Conservation (phyloP, 2,329 filamentous ascomycete species). For the Knufia fluminis region DNA sequence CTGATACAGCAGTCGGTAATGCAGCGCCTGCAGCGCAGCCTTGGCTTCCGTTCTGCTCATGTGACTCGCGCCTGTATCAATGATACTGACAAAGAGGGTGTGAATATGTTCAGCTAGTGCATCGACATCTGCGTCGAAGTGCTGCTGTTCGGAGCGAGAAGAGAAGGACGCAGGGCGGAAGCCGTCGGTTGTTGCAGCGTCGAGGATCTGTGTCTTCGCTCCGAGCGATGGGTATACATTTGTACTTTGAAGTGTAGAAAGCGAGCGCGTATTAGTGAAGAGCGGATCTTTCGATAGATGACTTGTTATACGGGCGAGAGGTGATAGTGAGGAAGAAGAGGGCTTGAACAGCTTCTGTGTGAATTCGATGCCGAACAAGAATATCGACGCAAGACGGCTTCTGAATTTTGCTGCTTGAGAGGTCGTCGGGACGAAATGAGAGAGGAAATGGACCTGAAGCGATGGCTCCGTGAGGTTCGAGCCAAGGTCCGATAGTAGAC, state of each 20-base stretch:
- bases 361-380: constrained; percentile 17
- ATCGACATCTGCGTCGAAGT: constrained; percentile 68
- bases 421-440: constrained; percentile 32
- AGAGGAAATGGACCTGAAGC: constrained; percentile 33
- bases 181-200: constrained; percentile 64
- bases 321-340: constrained; percentile 5
- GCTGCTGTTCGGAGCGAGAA: constrained; percentile 21
- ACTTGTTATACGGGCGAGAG: constrained; percentile 14
- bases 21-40: constrained; percentile 62
- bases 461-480: constrained; percentile 27
- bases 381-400: constrained; percentile 29
- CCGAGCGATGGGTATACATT: constrained; percentile 59
- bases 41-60: constrained; percentile 69
- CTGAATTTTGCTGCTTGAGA: constrained; percentile 31
- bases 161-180: constrained; percentile 23
- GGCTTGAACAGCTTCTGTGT: background rate
- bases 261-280: constrained; percentile 12
- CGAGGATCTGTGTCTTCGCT: constrained; percentile 58
- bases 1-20: constrained; percentile 60
- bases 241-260: constrained; percentile 10
- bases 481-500: constrained; percentile 17
- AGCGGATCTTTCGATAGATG: constrained; percentile 17
- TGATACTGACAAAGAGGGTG: constrained; percentile 50
- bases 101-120: constrained; percentile 52
- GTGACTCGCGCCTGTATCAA: constrained; percentile 63